Conservation (phyloP, 345 rosid species). For the Syzygium jambos region DNA sequence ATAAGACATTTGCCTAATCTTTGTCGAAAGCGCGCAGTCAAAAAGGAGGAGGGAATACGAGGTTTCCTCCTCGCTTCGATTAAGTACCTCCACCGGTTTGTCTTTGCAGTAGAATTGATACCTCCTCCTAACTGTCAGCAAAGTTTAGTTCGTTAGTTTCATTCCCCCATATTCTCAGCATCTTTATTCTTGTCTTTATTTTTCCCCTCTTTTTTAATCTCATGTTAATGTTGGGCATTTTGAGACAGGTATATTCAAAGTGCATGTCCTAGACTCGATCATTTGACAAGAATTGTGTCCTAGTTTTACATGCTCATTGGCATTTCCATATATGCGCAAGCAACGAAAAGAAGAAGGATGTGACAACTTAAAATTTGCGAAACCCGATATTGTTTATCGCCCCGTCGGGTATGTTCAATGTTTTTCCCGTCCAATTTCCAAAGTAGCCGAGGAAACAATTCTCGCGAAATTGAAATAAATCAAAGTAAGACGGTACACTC, state of each 20-base stretch:
- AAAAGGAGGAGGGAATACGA: neutral
- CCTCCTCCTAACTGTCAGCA: neutral
- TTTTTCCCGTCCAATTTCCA: neutral
- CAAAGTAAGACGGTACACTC: neutral
- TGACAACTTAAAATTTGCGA: neutral
- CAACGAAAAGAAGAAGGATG: neutral
- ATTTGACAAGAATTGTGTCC: neutral
- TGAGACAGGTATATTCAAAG: neutral
- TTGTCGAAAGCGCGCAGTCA: neutral
- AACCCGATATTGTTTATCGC: neutral
- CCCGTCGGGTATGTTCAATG: neutral
- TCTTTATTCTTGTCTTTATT: neutral
- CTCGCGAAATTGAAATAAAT: neutral
- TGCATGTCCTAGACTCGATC: neutral
- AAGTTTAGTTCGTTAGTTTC: conserved; percentile 1
- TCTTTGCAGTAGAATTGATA: neutral
- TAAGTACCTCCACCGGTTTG: neutral
- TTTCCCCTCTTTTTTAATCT: neutral
- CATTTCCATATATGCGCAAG: neutral
- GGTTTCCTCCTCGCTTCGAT: neutral
- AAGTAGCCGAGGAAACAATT: neutral
- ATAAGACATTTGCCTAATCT: neutral
- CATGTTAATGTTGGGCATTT: neutral
- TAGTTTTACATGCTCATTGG: neutral
- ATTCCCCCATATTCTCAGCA: neutral